A percentile compares a stretch with the other conserved stretches of the same genome.
Evolutionary conservation across 2,329 filamentous ascomycete genomes (phyloP).

Genomic region (Trichoderma cornu-damae): DNA sequence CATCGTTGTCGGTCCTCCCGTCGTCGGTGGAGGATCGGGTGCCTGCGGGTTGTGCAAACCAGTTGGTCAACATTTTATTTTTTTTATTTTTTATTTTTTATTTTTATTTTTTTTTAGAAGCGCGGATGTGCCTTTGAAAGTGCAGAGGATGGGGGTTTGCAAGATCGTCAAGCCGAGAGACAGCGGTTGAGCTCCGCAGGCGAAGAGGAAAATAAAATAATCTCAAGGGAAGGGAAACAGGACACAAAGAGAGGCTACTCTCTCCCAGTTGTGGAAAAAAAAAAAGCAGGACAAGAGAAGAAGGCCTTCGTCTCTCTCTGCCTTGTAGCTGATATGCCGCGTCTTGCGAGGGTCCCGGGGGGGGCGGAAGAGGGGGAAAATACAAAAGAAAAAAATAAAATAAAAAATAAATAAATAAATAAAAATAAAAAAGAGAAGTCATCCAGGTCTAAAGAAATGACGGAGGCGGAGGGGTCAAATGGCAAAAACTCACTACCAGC

Average conservation of each 20-base stretch:
- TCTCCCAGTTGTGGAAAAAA: not conserved
- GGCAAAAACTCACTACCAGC: constrained; percentile 10
- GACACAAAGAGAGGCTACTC: not conserved
- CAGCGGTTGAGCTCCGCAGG: not conserved
- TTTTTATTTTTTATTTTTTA: too few species aligned
- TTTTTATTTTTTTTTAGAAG: too few species aligned
- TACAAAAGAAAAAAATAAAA: too few species aligned
- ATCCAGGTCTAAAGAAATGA: constrained; percentile 8
- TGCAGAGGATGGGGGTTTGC: too few species aligned
- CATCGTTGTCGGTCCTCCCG: constrained; percentile 41
- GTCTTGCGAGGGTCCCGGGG: not conserved
- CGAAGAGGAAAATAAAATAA: not conserved
- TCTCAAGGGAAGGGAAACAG: constrained; percentile 11
- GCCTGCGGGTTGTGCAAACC: constrained; percentile 39
- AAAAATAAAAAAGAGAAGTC: not conserved
- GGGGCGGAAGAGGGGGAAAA: too few species aligned
- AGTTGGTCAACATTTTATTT: constrained; percentile 42
- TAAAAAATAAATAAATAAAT: not conserved
- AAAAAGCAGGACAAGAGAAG: not conserved
- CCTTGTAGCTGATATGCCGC: not conserved
- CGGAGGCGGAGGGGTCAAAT: constrained; percentile 8
- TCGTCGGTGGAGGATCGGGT: constrained; percentile 56
- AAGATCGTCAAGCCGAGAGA: too few species aligned
- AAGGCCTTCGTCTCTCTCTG: not conserved
- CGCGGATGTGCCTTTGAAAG: too few species aligned